Conservation (phyloP, 169 alveolate species). For the Plasmodium cynomolgi region DNA sequence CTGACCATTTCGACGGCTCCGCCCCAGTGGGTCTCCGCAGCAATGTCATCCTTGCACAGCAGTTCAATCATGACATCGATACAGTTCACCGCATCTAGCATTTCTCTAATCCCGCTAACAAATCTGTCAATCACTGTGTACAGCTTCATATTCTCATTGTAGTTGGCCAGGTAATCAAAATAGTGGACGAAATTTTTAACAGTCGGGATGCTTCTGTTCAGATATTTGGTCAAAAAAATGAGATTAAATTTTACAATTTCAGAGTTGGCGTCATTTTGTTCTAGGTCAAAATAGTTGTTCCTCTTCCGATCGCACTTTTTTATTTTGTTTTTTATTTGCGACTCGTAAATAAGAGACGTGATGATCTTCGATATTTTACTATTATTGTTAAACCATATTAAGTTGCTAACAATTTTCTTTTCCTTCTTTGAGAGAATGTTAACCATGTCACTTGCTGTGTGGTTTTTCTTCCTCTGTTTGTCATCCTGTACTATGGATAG, state of each 20-base stretch:
- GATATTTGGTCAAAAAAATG: constrained; percentile 50
- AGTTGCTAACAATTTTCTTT: constrained; percentile 55
- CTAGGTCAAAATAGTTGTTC: constrained; percentile 58
- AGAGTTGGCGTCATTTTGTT: constrained; percentile 35
- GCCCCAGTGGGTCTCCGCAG: not conserved
- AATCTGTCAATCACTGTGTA: constrained; percentile 68
- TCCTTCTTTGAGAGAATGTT: constrained; percentile 54
- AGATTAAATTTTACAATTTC: constrained; percentile 66
- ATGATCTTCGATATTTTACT: constrained; percentile 51
- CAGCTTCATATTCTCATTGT: constrained; percentile 67
- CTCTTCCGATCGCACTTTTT: constrained; percentile 21
- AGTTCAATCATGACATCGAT: constrained; percentile 48
- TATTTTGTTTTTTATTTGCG: constrained; percentile 62
- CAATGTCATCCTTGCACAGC: constrained; percentile 41
- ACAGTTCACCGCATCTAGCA: constrained; percentile 32
- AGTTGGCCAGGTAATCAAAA: constrained; percentile 69
- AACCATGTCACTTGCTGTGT: not conserved
- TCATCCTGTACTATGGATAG: not conserved
- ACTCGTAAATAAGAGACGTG: constrained; percentile 54
- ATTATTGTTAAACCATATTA: constrained; percentile 74
- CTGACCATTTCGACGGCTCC: not conserved
- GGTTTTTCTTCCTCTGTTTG: not conserved
- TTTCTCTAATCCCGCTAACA: constrained; percentile 53
- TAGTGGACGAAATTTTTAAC: constrained; percentile 76
- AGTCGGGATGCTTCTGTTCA: constrained; percentile 61